phyloP scores from a whole-genome alignment of 2,329 filamentous ascomycete genomes.

The Gliomastix tumulicola region DNA sequence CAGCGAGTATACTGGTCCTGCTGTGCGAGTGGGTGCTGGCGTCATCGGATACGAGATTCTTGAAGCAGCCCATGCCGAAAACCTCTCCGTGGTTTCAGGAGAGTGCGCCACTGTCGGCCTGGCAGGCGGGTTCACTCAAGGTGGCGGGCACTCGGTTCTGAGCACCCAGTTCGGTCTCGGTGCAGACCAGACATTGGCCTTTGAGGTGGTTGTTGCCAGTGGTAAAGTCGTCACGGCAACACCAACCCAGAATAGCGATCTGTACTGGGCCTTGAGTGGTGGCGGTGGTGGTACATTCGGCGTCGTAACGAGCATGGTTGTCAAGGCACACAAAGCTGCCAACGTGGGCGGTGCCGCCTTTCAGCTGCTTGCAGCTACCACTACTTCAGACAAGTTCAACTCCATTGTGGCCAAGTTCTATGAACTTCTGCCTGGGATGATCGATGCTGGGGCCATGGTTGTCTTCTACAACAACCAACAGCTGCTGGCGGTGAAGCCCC shows the following conservation, averaged over 20 bases:
- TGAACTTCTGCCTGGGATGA: constrained; percentile 23
- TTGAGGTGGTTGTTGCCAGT: constrained; percentile 42
- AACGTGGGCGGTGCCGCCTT: constrained; percentile 26
- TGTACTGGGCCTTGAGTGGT: constrained; percentile 58
- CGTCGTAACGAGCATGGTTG: constrained; percentile 47
- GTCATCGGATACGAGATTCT: constrained; percentile 41
- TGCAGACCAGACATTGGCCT: constrained; percentile 50
- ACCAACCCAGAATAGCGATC: constrained; percentile 31
- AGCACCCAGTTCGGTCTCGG: constrained; percentile 45
- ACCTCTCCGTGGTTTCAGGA: constrained; percentile 44
- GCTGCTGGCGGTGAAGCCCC: constrained; percentile 32
- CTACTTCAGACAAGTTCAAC: background rate
- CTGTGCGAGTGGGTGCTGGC: constrained; percentile 48
- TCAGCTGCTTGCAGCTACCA: background rate
- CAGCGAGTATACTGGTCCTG: constrained; percentile 38
- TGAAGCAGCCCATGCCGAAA: constrained; percentile 33
- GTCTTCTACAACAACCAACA: constrained; percentile 34
- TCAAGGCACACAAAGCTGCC: constrained; percentile 38
- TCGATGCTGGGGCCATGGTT: constrained; percentile 39
- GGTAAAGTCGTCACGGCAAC: constrained; percentile 41
- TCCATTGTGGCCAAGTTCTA: constrained; percentile 1
- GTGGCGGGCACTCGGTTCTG: constrained; percentile 50
- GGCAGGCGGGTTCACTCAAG: constrained; percentile 55
- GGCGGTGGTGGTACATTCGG: constrained; percentile 45
- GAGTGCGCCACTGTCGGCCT: constrained; percentile 49